These are phyloP conservation scores for Schwanniomyces occidentalis DNA, from an alignment of 805 yeast species.

Conservation along the genomic window DNA sequence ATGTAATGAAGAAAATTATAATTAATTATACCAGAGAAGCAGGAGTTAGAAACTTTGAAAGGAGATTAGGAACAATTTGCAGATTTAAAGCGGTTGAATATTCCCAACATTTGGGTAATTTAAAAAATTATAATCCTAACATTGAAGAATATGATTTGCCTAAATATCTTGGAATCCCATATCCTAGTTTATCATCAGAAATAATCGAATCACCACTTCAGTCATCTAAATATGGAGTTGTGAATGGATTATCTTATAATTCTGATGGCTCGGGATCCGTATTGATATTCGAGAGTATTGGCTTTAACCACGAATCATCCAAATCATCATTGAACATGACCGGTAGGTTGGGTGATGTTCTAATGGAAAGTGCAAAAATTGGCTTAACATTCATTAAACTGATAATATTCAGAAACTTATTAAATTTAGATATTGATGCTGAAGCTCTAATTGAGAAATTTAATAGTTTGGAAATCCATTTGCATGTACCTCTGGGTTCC, in stretches of 20 bases:
- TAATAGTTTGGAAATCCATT: slow-evolving; percentile 55
- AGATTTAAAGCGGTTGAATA: slow-evolving; percentile 80
- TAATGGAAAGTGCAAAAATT: slow-evolving; percentile 78
- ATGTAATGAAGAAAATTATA: slow-evolving; percentile 62
- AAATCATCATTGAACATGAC: slow-evolving; percentile 58
- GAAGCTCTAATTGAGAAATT: slow-evolving; percentile 42
- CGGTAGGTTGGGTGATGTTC: slow-evolving; percentile 79
- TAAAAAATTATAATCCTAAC: slow-evolving; percentile 32
- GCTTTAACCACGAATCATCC: slow-evolving; percentile 47
- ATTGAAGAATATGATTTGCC: slow-evolving; percentile 60
- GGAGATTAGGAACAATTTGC: slow-evolving; percentile 73
- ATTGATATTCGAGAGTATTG: slow-evolving; percentile 74
- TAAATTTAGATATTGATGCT: slow-evolving; percentile 29
- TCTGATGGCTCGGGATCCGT: slow-evolving; percentile 85
- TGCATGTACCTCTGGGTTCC: slow-evolving; percentile 52
- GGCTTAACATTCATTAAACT: slow-evolving; percentile 73
- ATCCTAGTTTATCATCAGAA: slow-evolving; percentile 36
- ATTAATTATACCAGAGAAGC: slow-evolving; percentile 78
- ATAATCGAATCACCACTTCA: slow-evolving; percentile 40
- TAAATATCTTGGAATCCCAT: slow-evolving; percentile 68
- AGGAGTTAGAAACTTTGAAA: slow-evolving; percentile 80
- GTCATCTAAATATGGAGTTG: slow-evolving; percentile 67
- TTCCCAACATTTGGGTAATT: slow-evolving; percentile 29
- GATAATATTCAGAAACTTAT: slow-evolving; percentile 38
- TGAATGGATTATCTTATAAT: slow-evolving; percentile 85